Base-by-base conservation (phyloP, 768 basidiomycete genomes). In the Zangia roseola region DNA sequence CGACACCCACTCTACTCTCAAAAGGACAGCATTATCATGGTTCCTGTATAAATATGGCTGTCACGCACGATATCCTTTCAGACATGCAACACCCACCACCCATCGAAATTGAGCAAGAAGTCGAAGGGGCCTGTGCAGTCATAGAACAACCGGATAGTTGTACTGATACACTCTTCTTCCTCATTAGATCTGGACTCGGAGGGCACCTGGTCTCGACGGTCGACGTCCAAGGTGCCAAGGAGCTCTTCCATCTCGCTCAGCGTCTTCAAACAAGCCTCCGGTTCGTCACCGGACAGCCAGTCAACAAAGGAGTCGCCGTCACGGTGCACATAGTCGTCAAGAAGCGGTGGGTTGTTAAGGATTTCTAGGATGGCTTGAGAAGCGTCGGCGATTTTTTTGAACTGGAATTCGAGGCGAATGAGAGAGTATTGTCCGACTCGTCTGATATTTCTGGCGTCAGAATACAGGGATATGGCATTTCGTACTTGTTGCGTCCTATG, bases 351-450 rank as follows among this genome's bases (percentile, higher is more conserved):
- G 12, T 44, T n/a, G 2, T 40, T 34, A 2, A 49, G 10, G 12
- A 33, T 21, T 28, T 57, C 6, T 14, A 57, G 36, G 25, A 47
- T 46, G 20, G 51, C 56, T 0, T 35, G 24, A 3, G 47, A 49
- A 10, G 45, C 44, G 26, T 58, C 25, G 8, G 14, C 14, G n/a
- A 50, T 43, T 17, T 44, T 23, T 23, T 50, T 40, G 16, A 56
- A 19, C 10, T 56, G 36, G 19, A 24, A 31, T 17, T 50, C 40
- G 25, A 46, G 40, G 10, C 33, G 25, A 40, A 50, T 20, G 19
- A 57, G 47, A 17, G 54, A 44, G 40, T 52, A 26, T 14, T 47
- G 37, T 25, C 23, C 9, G 13, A 57, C 26, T 35, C 40, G 40
- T 26, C 54, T 40, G 37, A 56, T 10, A 10, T 14, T 26, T 19